Evolutionary conservation across 202 grass and related monocot genomes (phyloP), one percentile per base, ranked within the genome.

Genomic region (Miscanthus sacchariflorus): DNA sequence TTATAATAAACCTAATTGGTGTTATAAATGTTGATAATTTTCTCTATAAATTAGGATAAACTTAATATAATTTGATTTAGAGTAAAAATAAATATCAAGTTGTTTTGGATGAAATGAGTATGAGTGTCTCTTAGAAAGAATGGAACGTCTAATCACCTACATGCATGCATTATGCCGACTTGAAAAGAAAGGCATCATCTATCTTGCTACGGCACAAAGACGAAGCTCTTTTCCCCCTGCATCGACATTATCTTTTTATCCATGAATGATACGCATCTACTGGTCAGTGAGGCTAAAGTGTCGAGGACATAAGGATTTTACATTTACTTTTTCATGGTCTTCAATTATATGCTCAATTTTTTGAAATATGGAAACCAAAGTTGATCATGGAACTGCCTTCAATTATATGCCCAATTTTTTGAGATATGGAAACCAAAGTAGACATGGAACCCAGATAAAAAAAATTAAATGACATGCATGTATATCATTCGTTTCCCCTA

Each of bases 121-220:
- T 59, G 54, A 21, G 52, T 21, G 21, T 59, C 54, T 59, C 54
- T 59, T 59, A 56, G 7, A 21, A 58, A 58, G 36, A 78, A 78
- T 59, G 48, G 24, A 58, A 63, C 33, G 75, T 88, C 86, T 77
- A 88, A 61, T 39, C 76, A 23, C 50, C 28, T 71, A 45, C 17
- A 69, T 44, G 23, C 54, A 74, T 27, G 58, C 58, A 63, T 12
- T 27, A 28, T 63, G 2, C 50, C 43, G 74, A 21, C 48, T 77
- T 35, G 72, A 59, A 83, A 70, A 45, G 86, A 88, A 56, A 44
- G 36, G 80, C 59, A 63, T 70, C 81, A 79, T 79, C 3, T 78
- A 71, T 84, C 67, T 15, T 73, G 81, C 81, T 79, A 38, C 44
- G 59, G 50, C 81, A 84, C 74, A 64, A 78, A 66, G 21, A 58